These are phyloP conservation scores for Lactarius tabidus DNA, from an alignment of 768 basidiomycete genomes.

Conservation along the genomic window DNA sequence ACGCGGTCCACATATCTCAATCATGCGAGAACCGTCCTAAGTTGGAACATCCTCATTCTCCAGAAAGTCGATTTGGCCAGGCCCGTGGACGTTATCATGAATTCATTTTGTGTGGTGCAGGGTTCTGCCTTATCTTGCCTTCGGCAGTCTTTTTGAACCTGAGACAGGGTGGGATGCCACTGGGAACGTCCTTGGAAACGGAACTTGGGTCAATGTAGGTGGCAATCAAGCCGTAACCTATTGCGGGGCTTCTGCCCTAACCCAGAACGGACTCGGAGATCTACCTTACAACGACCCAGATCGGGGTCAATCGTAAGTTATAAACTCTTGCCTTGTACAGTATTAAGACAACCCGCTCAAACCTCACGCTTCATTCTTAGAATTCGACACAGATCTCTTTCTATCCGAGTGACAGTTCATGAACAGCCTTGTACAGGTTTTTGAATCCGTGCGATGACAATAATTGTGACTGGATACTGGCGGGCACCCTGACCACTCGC, in stretches of 20 bases:
- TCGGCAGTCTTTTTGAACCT: conserved; percentile 31
- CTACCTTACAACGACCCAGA: conserved; percentile 57
- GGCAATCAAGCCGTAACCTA: conserved; percentile 66
- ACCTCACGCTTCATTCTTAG: conserved; percentile 29
- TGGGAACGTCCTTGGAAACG: conserved; percentile 64
- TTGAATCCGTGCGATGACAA: conserved; percentile 64
- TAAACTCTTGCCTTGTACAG: conserved; percentile 5
- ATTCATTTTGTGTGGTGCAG: conserved; percentile 78
- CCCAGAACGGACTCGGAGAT: conserved; percentile 47
- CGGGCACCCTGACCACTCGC: conserved; percentile 43
- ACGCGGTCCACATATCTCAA: neutral
- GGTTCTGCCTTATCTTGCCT: neutral
- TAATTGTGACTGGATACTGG: conserved; percentile 57
- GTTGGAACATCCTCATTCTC: neutral
- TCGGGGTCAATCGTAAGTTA: conserved; percentile 48
- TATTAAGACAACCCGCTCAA: neutral
- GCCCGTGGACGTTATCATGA: conserved; percentile 72
- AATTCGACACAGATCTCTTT: conserved; percentile 39
- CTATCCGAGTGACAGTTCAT: neutral
- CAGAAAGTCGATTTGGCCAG: conserved; percentile 60
- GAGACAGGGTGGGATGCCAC: conserved; percentile 35
- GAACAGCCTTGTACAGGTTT: conserved; percentile 38
- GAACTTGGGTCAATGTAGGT: conserved; percentile 78
- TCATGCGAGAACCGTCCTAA: neutral
- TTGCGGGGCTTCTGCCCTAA: conserved; percentile 46